Evolutionary conservation across 2,329 filamentous ascomycete genomes (phyloP), one percentile per base, ranked within the genome.

Genomic region (Sphaceloma murrayae): DNA sequence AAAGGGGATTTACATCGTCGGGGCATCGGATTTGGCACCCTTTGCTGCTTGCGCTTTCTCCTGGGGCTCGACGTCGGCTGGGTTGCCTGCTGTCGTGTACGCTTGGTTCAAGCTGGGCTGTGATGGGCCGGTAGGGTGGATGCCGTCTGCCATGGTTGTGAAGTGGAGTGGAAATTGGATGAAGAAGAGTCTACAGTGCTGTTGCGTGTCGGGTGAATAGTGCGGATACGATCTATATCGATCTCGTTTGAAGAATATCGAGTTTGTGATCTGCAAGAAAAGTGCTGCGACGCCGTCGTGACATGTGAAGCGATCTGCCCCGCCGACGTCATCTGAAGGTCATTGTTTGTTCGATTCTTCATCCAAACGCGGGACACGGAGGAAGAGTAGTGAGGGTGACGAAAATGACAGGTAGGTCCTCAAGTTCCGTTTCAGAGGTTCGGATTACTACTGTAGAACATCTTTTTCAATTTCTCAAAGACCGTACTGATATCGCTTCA

Each of bases 51-150:
- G 50, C 1, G 48, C 34, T 29, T 57, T 40, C 49, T 72, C 68
- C 38, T 56, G 46, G 8, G 66, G 64, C 47, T 62, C 59, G 46
- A 66, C 64, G 17, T 58, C 52, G n/a, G 57, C 63, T 24, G 67
- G 62, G 54, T 72, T 72, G 50, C 63, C 65, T 2, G 63, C 55
- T 2, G 66, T 67, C 9, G 61, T 62, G 62, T 72, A 72, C 43
- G 64, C 67, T 52, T 67, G 58, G 48, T 62, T 44, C 21, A 59
- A 57, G 36, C 60, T 58, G 13, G 69, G 69, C 52, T 72, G 68
- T 19, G 66, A 63, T 19, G 63, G 60, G 26, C 60, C 64, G 27
- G 54, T 55, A 39, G 65, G 64, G 48, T 63, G 56, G 50, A 67
- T 59, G 29, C 42, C 59, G 43, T 53, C 61, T 22, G 62, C 61